Conservation (phyloP, 148 eudicot species). For the Rhododendron williamsianum region DNA sequence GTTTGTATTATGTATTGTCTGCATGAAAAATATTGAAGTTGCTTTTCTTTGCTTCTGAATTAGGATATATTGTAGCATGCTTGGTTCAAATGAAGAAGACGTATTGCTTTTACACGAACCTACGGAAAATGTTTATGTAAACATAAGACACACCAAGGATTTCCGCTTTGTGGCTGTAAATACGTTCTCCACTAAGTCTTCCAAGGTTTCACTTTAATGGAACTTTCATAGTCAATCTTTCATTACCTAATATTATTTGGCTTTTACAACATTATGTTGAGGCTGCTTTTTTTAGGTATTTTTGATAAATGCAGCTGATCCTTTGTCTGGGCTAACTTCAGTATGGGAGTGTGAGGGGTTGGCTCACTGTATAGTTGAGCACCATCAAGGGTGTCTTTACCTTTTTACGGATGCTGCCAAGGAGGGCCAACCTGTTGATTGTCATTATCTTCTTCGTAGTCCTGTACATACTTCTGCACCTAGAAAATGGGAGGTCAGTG, state of each 20-base stretch:
- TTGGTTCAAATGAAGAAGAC: conserved; percentile 67
- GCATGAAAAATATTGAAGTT: neutral
- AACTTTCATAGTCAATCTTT: neutral
- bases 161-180: conserved; percentile 55
- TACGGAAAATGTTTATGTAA: conserved; percentile 58
- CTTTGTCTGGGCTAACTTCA: conserved; percentile 62
- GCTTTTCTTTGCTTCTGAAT: conserved; percentile 10
- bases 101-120: conserved; percentile 72
- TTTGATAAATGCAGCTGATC: conserved; percentile 74
- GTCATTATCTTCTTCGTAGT: conserved; percentile 68
- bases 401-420: conserved; percentile 69
- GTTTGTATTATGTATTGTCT: neutral
- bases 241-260: neutral
- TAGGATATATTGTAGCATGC: conserved; percentile 69
- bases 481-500: conserved; percentile 76
- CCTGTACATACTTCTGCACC: conserved; percentile 42
- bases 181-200: conserved; percentile 54
- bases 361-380: conserved; percentile 83
- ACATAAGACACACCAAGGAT: conserved; percentile 81
- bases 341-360: conserved; percentile 82
- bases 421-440: conserved; percentile 62
- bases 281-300: conserved; percentile 48
- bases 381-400: conserved; percentile 78
- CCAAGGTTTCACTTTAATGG: conserved; percentile 51
- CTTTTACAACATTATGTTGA: conserved; percentile 12